Base-by-base conservation (phyloP, 1,284 basidiomycete species). In the Tilletiopsis washingtonensis region DNA sequence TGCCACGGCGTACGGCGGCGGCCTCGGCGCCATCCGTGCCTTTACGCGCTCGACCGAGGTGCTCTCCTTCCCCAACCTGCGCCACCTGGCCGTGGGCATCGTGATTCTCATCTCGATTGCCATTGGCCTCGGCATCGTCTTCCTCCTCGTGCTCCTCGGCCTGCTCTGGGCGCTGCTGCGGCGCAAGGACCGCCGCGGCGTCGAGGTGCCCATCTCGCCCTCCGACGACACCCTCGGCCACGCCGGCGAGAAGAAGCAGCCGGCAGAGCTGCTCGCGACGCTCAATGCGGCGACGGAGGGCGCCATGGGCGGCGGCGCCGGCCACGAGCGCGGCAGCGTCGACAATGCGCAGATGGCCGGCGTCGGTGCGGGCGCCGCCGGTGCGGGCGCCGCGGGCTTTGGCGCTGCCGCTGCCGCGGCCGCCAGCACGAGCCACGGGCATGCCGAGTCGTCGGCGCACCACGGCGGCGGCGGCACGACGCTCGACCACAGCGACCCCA, bases 71-170 rank as follows among this genome's bases (percentile, higher is more conserved):
- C 55, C 62, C 21, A 67, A 67, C 47, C 47, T 65, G 43, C 62
- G 60, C 39, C 60, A 52, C 12, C 51, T 96, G 45, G 88, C 90
- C 1, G 82, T 84, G 21, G 94, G 91, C 2, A 80, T 97, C 34
- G 89, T 98, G 49, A 96, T 98, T 56, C 80, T 97, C 36, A 91
- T 98, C 62, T 93, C 90, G 4, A 96, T 98, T 62, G 93, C 91
- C 25, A 94, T 97, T 57, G 84, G 88, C 3, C 89, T 91, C 9
- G 93, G 91, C 23, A 82, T 97, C 21, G 88, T 98, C 46, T 91
- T 98, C 77, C 76, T 97, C 1, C 79, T 96, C 20, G 85, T 88
- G 14, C 77, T 94, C 32, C 79, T 91, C 51, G 89, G 88, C 42
- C 85, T 97, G 41, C 76, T 97, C 38, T 88, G 89, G 84, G 85